Percentiles rank a stretch among this genome's conserved stretches.
Evolutionary conservation across 164 flowering plant genomes (phyloP).

Genomic region (Kalanchoe fedtschenkoi): DNA sequence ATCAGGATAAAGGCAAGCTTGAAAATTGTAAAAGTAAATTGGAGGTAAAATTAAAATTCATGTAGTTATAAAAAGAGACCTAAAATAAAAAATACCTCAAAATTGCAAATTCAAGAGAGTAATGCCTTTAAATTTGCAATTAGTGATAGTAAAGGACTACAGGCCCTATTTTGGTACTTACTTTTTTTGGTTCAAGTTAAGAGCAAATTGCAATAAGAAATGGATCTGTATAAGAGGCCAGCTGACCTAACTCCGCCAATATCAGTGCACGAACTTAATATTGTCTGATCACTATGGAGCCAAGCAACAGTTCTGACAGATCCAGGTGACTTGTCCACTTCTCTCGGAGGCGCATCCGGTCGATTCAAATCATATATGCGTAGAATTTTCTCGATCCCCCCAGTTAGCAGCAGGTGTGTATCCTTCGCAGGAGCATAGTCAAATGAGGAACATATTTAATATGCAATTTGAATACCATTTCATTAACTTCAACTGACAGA

Average conservation of each 20-base stretch:
- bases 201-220: background rate
- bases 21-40: no score
- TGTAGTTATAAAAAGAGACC: no score
- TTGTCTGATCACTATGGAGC: conserved; percentile 97
- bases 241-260: conserved; percentile 13
- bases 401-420: conserved; percentile 74
- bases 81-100: no score
- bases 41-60: no score
- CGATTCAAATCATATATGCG: conserved; percentile 89
- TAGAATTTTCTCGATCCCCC: conserved; percentile 83
- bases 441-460: background rate
- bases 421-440: conserved; percentile 29
- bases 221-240: background rate
- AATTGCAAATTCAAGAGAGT: no score
- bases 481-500: no score
- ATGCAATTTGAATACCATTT: background rate
- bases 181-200: no score
- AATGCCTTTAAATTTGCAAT: no score
- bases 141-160: no score
- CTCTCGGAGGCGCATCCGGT: conserved; percentile 89
- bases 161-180: no score
- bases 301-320: conserved; percentile 85
- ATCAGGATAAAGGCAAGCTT: no score
- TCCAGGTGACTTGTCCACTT: conserved; percentile 92
- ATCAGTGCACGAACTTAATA: conserved; percentile 30